These are phyloP conservation scores for Sporothrix protearum DNA, from an alignment of 2,329 filamentous ascomycete species.

Conservation along the genomic window DNA sequence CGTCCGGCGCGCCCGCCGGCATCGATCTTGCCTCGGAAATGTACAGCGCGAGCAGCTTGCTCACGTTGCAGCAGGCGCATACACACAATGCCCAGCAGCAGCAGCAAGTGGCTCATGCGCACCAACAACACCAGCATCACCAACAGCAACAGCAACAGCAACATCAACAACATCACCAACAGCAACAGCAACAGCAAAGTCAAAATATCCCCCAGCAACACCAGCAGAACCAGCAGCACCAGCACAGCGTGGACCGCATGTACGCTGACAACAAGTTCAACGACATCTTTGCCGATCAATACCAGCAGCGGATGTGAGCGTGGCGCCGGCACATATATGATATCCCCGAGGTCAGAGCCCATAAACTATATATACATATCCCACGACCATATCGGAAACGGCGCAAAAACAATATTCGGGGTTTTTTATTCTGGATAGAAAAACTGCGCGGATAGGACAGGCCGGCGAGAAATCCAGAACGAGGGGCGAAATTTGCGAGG, in stretches of 20 bases:
- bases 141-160: conserved; percentile 20
- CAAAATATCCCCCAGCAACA: conserved; percentile 15
- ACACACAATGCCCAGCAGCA: conserved; percentile 22
- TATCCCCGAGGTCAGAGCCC: neutral
- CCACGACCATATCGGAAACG: neutral
- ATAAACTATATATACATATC: neutral
- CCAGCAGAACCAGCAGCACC: conserved; percentile 12
- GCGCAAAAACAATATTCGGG: neutral
- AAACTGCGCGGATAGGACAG: neutral
- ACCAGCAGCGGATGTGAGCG: neutral
- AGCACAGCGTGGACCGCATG: conserved; percentile 17
- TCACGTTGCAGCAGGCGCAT: conserved; percentile 24
- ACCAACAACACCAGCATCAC: conserved; percentile 21
- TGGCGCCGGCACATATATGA: neutral
- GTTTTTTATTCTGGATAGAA: neutral
- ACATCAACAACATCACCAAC: neutral
- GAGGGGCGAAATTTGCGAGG: neutral
- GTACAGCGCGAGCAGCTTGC: conserved; percentile 26
- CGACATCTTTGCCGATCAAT: conserved; percentile 20
- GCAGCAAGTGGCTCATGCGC: conserved; percentile 18
- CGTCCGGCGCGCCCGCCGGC: conserved; percentile 16
- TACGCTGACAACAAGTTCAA: conserved; percentile 18
- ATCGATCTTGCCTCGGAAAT: conserved; percentile 25
- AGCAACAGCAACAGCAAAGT: neutral
- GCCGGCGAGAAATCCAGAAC: neutral